Evolutionary conservation across 1,284 basidiomycete genomes (phyloP).

Genomic region (Phellopilus nigrolimitatus): DNA sequence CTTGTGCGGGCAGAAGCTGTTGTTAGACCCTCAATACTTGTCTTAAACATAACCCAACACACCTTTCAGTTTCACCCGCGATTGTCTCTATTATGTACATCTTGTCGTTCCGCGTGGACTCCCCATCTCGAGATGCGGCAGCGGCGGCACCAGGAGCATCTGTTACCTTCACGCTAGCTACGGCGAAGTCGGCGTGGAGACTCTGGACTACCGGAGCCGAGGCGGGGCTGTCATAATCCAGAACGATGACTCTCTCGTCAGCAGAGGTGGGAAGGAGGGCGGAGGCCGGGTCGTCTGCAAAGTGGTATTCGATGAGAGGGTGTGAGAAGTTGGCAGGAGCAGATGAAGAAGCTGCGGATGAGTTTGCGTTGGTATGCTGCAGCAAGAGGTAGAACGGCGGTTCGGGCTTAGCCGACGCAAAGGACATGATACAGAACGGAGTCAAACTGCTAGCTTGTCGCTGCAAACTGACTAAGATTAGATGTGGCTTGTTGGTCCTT

Average conservation of each 20-base stretch:
- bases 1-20: conserved; percentile 17
- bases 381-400: conserved; percentile 61
- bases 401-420: conserved; percentile 21
- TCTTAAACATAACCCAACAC: too few species aligned
- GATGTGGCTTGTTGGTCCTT: too few species aligned
- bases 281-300: conserved; percentile 66
- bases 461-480: not conserved
- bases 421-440: conserved; percentile 7
- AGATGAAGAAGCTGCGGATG: conserved; percentile 33
- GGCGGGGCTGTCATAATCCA: conserved; percentile 51
- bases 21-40: too few species aligned
- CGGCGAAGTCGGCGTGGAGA: conserved; percentile 54
- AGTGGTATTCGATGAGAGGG: conserved; percentile 74
- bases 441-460: too few species aligned
- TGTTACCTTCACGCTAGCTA: conserved; percentile 55
- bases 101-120: conserved; percentile 46
- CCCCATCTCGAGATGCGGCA: conserved; percentile 38
- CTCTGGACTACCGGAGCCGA: conserved; percentile 46
- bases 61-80: conserved; percentile 28
- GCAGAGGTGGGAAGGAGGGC: conserved; percentile 52
- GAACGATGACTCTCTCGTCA: conserved; percentile 64
- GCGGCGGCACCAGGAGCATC: conserved; percentile 67
- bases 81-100: conserved; percentile 74
- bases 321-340: conserved; percentile 52
- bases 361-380: conserved; percentile 30